These are phyloP conservation scores for Plantago coronopus DNA, from an alignment of 305 asterid genomes.

Conservation along the genomic window DNA sequence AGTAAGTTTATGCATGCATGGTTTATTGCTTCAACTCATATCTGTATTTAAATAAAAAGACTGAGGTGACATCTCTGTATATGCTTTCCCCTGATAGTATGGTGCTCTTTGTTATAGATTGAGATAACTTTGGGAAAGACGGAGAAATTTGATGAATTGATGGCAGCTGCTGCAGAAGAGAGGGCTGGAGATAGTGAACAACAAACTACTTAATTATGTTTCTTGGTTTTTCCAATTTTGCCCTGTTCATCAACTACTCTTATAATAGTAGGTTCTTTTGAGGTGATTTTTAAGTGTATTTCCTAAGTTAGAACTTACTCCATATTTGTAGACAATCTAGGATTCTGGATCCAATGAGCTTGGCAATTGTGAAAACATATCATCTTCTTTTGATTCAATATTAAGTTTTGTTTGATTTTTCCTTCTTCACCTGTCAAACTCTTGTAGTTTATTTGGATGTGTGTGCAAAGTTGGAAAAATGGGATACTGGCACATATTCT, in stretches of 20 bases:
- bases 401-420: background rate
- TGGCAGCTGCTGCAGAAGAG: conserved; percentile 57
- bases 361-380: conserved; percentile 15
- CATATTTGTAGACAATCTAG: conserved; percentile 23
- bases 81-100: background rate
- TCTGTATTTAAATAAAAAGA: background rate
- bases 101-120: conserved; percentile 25
- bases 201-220: conserved; percentile 37
- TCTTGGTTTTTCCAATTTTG: background rate
- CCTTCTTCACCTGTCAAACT: background rate
- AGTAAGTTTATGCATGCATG: conserved; percentile 12
- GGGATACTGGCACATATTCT: too few species aligned
- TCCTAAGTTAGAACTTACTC: conserved; percentile 17
- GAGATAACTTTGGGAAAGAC: conserved; percentile 51
- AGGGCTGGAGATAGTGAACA: conserved; percentile 44
- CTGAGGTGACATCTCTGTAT: background rate
- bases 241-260: conserved; percentile 17
- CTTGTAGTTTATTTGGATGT: background rate
- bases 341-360: conserved; percentile 20
- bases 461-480: background rate
- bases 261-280: conserved; percentile 15
- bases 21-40: background rate
- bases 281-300: conserved; percentile 13
- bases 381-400: conserved; percentile 3
- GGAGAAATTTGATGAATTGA: conserved; percentile 52